Base-by-base conservation (phyloP, 225 moss, liverwort and hornwort species). In the Sphagnum tenellum region DNA sequence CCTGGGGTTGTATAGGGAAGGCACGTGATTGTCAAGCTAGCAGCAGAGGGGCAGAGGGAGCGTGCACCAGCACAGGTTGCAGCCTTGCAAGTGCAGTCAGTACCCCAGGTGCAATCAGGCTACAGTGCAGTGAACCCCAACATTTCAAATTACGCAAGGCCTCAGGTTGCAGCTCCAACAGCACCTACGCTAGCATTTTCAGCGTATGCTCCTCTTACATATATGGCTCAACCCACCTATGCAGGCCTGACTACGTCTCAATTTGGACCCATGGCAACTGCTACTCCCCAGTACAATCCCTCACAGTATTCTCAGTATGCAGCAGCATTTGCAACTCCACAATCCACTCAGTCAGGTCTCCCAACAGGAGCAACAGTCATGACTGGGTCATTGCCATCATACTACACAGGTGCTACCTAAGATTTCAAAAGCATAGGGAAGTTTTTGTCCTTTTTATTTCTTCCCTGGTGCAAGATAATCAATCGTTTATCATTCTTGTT, bases 11-110 rank as follows among this genome's bases (percentile, higher is more conserved):
- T 83, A 44, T 82, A 94, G 94, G 94, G 94, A 67, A 81, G 94
- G 76, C 91, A 94, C 76, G 94, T 94, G 48, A 94, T 91, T 60
- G 94, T 94, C 60, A 94, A 94, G 75, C 87, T 94, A 71, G 94
- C 94, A 71, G 89, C 91, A 45, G 94, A 94, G 69, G 94, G 94
- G 64, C 94, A 94, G 60, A 85, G 90, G 76, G 94, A 94, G 60
- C 83, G 87, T 67, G 72, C 70, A 49, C 86, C 82, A 65, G 77
- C 82, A 2, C 94, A 94, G 74, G 77, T 76, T 64, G 53, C 74
- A 65, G 79, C 74, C 5, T 55, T 72, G 65, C 94, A 94, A 79
- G 69, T 84, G 62, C 91, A 89, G 67, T 78, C 90, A 47, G 71
- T 87, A 54, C 73, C 91, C 13, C 89, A 89, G 64, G 89, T 79